These are phyloP conservation scores for Suillus clintonianus DNA, from an alignment of 768 basidiomycete genomes.

Conservation along the genomic window DNA sequence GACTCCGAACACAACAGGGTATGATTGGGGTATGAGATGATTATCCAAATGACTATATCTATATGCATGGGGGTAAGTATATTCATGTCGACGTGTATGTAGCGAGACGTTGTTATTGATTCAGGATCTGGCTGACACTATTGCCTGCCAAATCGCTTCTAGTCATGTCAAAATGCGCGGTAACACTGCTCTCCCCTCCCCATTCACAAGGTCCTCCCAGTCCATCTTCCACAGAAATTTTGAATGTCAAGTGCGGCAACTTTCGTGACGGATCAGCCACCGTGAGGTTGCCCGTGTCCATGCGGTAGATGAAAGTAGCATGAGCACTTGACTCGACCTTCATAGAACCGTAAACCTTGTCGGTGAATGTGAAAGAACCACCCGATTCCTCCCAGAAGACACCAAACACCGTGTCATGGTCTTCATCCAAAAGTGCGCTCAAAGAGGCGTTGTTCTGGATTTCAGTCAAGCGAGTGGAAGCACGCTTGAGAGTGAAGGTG, in stretches of 20 bases:
- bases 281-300: constrained; percentile 46
- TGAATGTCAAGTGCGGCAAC: constrained; percentile 37
- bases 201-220: constrained; percentile 13
- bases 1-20: not conserved
- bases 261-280: constrained; percentile 70
- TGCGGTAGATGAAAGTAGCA: constrained; percentile 45
- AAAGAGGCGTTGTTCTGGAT: constrained; percentile 49
- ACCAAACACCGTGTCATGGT: constrained; percentile 42
- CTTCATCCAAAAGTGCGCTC: constrained; percentile 52
- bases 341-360: constrained; percentile 25
- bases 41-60: not conserved
- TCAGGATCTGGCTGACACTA: constrained; percentile 38
- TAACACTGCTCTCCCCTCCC: constrained; percentile 21
- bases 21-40: not conserved
- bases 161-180: constrained; percentile 44
- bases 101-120: not conserved
- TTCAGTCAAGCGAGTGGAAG: constrained; percentile 31
- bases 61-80: not conserved
- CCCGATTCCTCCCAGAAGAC: constrained; percentile 59
- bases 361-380: constrained; percentile 42
- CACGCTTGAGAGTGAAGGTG: constrained; percentile 42
- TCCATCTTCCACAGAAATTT: constrained; percentile 30
- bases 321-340: constrained; percentile 41
- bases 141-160: constrained; percentile 49
- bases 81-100: not conserved